Conservation (phyloP, 2,329 filamentous ascomycete genomes). For the Claviceps pazoutovae region DNA sequence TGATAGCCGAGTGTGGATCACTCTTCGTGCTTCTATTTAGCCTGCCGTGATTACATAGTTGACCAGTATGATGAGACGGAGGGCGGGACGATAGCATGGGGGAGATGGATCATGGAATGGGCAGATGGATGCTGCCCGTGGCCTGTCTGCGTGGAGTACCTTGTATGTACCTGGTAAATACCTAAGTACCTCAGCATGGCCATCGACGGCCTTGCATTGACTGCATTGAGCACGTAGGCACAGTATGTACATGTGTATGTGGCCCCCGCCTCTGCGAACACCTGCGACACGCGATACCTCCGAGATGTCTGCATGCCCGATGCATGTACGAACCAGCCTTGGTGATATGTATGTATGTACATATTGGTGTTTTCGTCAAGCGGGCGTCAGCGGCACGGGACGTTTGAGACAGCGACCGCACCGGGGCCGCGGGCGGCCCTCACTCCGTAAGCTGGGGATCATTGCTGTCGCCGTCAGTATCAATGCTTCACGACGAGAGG, state of each 20-base stretch:
- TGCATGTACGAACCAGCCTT: too few species aligned
- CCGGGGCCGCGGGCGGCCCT: not conserved
- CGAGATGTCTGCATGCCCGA: not conserved
- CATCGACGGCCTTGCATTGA: too few species aligned
- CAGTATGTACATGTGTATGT: too few species aligned
- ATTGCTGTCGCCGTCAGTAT: too few species aligned
- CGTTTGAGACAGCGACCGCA: not conserved
- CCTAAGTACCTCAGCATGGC: not conserved
- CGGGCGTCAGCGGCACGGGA: not conserved
- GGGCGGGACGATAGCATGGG: not conserved
- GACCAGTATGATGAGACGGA: not conserved
- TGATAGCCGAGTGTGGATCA: not conserved
- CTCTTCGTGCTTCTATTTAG: not conserved
- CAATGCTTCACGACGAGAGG: too few species aligned
- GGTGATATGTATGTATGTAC: too few species aligned
- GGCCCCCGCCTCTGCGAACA: too few species aligned
- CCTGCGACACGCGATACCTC: too few species aligned
- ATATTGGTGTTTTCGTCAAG: not conserved
- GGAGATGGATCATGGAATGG: not conserved
- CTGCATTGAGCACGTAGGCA: too few species aligned
- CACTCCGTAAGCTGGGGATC: not conserved
- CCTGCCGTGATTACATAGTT: not conserved
- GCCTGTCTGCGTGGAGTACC: not conserved
- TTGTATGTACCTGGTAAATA: not conserved
- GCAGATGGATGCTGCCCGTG: not conserved